Base-by-base conservation (phyloP, 2,329 filamentous ascomycete species). In the Talaromyces sp. region DNA sequence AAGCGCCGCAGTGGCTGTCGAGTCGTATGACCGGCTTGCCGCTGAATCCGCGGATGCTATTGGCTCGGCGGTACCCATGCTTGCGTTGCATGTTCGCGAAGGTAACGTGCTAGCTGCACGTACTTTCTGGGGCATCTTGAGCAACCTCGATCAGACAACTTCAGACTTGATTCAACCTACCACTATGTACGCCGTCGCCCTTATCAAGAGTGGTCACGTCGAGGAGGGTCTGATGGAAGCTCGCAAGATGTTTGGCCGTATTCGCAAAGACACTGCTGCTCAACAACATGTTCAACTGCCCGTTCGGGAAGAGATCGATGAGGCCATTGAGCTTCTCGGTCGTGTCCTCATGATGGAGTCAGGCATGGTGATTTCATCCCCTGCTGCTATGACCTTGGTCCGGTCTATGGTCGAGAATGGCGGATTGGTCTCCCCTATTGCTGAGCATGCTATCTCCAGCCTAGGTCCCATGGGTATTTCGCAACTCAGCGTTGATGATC, bases 171-270 rank as follows among this genome's bases (percentile, higher is more conserved):
- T 97, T 68, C 93, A 97, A 80, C 91, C 93, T 27, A 90, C 92
- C 13, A 87, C 91, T 65, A 97, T 97, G 92, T 97, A 94, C 73
- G 88, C 91, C 15, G 88, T 96, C 65, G 92, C 93, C 58, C 83
- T 98, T 77, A 90, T 98, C 74, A 91, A 91, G 63, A 92, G 91
- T 68, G 92, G 93, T 49, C 89, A 93, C 72, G 86, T 93, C 58
- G 88, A 89, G n/a, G 91, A 94, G 73, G 95, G 90, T 59, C 79
- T 98, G 66, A 82, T 84, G 13, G 88, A 95, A 75, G 89, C 91
- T 10, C 91, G 95, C 71, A 83, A 88, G 73, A 96, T 97, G 91
- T 96, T 97, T 77, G 83, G 89, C 74, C 89, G 91, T 67, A 92
- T 97, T 70, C 89, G 91, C 67, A 85, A 87, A 65, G 82, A 85